Base-by-base conservation (phyloP, 2,329 filamentous ascomycete species). In the Pseudogymnoascus sp. region DNA sequence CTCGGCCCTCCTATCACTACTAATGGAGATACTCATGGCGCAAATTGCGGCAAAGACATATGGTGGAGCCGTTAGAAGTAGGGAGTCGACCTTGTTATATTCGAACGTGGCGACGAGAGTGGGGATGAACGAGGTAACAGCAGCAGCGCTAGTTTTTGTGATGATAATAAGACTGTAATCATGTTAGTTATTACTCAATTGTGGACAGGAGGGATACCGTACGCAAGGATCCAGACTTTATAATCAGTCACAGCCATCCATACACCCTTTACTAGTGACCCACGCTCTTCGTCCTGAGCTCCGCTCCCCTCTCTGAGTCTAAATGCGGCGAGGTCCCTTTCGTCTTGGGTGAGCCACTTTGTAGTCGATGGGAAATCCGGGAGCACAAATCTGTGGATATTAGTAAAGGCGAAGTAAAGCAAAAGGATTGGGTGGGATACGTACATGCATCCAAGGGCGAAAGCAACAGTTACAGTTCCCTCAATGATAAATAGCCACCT, bases 321-420 rank as follows among this genome's bases (percentile, higher is more conserved):
- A 0, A 13, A 24, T 35, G 42, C 3, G 0, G 67, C 67, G 29
- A 69, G 62, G 3, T 31, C 35, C 8, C 66, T 63, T 59, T 69
- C 67, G 42, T 67, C 65, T 2, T 53, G 61, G 14, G 64, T 65
- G 24, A 69, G 64, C 66, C 66, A 69, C 14, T 61, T 38, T 10
- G 67, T 69, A 3, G 62, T 60, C 6, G 50, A 38, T 1, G 82
- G 82, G 11, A 81, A 82, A 66, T 85, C 78, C 0, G 82, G 82
- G 0, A 85, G 73, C 16, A 74, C 66, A 29, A 77, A 64, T 21
- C 61, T 62, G 42, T 33, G 13, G 29, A 5, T 26, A 47, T 47
- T 7, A 47, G 13, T 21, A 24, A 26, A 24, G 7, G 6, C 4
- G 24, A 24, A 24, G 24, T 24, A 4, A 5, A 37, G 64, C 33